Percentiles rank a stretch among this genome's conserved stretches.
These are phyloP conservation scores for Apostasia ramifera DNA, from an alignment of 106 monocot genomes.

Conservation along the genomic window DNA sequence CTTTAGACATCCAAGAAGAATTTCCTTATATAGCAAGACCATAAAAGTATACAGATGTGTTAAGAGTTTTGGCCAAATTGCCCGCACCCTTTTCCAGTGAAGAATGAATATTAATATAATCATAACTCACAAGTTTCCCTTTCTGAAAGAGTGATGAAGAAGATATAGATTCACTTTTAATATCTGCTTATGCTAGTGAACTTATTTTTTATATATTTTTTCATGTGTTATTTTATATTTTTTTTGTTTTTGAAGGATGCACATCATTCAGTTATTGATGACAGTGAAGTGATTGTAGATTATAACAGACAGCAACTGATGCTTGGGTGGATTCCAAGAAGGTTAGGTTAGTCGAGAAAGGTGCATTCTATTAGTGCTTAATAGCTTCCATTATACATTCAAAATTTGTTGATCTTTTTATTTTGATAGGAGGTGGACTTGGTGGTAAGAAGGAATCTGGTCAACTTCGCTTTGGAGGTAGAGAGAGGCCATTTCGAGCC, in stretches of 20 bases:
- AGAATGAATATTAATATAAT: too few species aligned
- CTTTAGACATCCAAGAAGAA: too few species aligned
- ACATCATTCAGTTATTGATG: constrained; percentile 81
- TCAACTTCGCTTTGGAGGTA: constrained; percentile 94
- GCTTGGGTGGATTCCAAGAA: constrained; percentile 95
- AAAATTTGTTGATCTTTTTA: not conserved
- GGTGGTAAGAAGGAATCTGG: constrained; percentile 97
- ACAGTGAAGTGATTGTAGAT: constrained; percentile 85
- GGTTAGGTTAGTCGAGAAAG: constrained; percentile 54
- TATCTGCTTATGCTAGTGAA: too few species aligned
- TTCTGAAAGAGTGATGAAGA: too few species aligned
- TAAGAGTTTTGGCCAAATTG: too few species aligned
- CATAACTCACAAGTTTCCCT: too few species aligned
- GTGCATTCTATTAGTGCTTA: not conserved
- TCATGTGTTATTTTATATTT: not conserved
- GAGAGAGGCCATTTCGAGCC: constrained; percentile 96
- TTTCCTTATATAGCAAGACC: too few species aligned
- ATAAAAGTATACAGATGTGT: too few species aligned
- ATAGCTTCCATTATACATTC: not conserved
- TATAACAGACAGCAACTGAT: constrained; percentile 86
- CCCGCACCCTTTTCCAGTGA: too few species aligned
- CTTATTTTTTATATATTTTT: not conserved
- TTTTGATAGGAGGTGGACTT: constrained; percentile 72
- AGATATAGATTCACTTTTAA: too few species aligned
- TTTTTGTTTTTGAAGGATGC: constrained; percentile 52